These are phyloP conservation scores for Aspergillus nanangensis DNA, from an alignment of 495 filamentous ascomycete genomes.

Conservation along the genomic window DNA sequence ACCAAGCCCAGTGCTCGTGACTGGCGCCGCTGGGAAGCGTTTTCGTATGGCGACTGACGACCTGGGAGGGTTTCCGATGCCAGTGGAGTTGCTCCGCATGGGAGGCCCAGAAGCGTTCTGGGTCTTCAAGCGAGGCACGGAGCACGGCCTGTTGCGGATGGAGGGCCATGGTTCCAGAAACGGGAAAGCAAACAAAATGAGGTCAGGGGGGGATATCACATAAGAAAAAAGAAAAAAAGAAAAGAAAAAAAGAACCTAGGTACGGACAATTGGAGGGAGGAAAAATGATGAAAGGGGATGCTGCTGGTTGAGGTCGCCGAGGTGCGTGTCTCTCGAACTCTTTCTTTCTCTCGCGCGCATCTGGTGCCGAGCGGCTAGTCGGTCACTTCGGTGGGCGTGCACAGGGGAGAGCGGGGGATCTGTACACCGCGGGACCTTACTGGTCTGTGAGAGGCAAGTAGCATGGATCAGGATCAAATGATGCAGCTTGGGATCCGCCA, in stretches of 20 bases:
- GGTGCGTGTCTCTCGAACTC: no score
- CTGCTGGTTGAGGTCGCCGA: no score
- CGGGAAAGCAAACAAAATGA: neutral
- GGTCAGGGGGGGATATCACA: neutral
- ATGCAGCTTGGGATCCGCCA: neutral
- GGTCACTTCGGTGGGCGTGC: no score
- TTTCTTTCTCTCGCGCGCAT: no score
- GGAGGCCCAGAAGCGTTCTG: conserved; percentile 70
- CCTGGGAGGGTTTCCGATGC: conserved; percentile 62
- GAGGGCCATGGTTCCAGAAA: conserved; percentile 1
- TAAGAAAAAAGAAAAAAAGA: neutral
- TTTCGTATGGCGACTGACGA: conserved; percentile 32
- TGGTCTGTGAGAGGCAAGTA: no score
- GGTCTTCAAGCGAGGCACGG: conserved; percentile 39
- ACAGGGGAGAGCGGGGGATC: no score
- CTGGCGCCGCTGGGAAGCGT: conserved; percentile 41
- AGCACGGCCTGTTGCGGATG: conserved; percentile 39
- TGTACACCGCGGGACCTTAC: no score
- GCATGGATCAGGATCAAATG: no score
- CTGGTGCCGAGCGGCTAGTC: neutral
- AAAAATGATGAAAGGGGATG: no score
- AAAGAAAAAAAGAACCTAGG: neutral
- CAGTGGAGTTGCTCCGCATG: conserved; percentile 75
- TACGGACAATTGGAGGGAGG: neutral
- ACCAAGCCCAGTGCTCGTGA: conserved; percentile 77